phyloP scores from a whole-genome alignment of 768 basidiomycete genomes.

The Suillus subaureus region DNA sequence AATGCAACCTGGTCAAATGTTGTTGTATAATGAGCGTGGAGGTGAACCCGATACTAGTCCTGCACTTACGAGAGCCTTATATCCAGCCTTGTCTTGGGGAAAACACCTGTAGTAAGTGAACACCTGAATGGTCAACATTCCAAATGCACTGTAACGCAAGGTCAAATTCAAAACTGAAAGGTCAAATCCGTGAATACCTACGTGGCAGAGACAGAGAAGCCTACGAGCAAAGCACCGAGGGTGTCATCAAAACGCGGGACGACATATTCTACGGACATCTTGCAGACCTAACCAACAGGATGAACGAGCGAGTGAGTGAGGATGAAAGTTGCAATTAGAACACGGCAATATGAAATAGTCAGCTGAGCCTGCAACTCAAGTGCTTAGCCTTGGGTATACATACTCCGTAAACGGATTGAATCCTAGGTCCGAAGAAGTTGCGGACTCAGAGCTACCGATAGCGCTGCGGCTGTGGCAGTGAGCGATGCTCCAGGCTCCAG shows the following conservation, averaged over 20 bases:
- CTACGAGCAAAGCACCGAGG: conserved; percentile 62
- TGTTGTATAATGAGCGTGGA: neutral
- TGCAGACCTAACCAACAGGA: neutral
- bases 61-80: conserved; percentile 53
- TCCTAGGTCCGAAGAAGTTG: conserved; percentile 9
- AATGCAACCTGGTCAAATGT: conserved; percentile 29
- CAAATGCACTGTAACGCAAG: conserved; percentile 47
- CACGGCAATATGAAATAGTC: neutral
- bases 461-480: conserved; percentile 7
- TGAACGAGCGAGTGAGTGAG: conserved; percentile 2
- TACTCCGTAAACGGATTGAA: conserved; percentile 12
- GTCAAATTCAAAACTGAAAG: neutral
- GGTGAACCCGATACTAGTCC: neutral
- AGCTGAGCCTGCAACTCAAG: neutral
- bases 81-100: conserved; percentile 51
- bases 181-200: conserved; percentile 16
- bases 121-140: conserved; percentile 54
- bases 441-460: conserved; percentile 6
- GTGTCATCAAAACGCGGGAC: conserved; percentile 43
- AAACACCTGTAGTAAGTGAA: conserved; percentile 58
- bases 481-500: neutral
- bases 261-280: conserved; percentile 17
- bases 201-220: conserved; percentile 53
- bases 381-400: conserved; percentile 13
- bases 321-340: conserved; percentile 1